Conservation (phyloP, 208 protist species). For the Eutreptiella sp. region DNA sequence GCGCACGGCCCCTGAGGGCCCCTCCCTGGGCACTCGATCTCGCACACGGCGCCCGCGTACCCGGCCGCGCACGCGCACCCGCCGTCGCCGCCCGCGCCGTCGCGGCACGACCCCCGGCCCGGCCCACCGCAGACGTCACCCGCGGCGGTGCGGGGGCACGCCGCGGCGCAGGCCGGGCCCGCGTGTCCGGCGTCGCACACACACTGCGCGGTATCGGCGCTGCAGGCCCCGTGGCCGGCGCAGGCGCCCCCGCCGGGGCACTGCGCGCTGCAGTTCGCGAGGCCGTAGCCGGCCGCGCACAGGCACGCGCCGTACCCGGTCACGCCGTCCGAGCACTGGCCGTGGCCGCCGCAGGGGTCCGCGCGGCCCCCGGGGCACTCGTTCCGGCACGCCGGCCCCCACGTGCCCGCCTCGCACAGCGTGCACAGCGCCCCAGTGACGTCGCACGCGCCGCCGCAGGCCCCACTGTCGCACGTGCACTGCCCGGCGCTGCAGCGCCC, state of each 20-base stretch:
- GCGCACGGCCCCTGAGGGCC: slow-evolving; percentile 18
- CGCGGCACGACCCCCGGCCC: slow-evolving; percentile 3
- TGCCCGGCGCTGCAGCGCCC: no score
- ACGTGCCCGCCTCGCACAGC: no score
- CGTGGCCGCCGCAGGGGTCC: no score
- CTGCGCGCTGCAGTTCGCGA: not conserved
- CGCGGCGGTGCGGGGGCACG: not conserved
- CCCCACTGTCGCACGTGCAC: no score
- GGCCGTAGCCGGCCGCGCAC: slow-evolving; percentile 23
- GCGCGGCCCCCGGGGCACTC: no score
- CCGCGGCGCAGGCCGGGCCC: not conserved
- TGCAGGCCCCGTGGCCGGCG: slow-evolving; percentile 4
- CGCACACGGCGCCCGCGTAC: slow-evolving; percentile 13
- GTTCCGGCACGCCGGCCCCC: no score
- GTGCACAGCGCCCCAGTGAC: no score
- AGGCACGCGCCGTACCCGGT: slow-evolving; percentile 19
- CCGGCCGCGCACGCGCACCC: slow-evolving; percentile 33
- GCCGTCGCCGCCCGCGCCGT: slow-evolving; percentile 28
- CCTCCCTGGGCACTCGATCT: no score
- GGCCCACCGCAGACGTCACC: slow-evolving; percentile 13
- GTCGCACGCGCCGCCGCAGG: no score
- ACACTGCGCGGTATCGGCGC: not conserved
- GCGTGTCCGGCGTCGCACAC: not conserved
- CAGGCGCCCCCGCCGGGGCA: slow-evolving; percentile 3
- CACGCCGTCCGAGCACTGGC: slow-evolving; percentile 20